Evolutionary conservation across 768 basidiomycete genomes (phyloP), one percentile per base, ranked within the genome.

Genomic region (Xerocomellus chrysenteron): DNA sequence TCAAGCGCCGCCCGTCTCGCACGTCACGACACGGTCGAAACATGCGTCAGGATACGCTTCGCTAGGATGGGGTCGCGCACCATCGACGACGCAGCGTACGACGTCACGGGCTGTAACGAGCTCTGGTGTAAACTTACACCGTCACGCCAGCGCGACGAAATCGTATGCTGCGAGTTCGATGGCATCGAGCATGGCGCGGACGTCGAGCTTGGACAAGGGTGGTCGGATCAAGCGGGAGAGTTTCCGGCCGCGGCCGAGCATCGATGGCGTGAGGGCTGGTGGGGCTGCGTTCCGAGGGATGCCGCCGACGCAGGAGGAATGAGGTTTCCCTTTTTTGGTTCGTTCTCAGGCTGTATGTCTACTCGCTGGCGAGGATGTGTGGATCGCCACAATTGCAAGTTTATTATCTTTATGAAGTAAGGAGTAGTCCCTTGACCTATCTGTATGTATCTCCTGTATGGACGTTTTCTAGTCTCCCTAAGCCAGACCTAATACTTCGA

Each of bases 231-330:
- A 79, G 56, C 78, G 87, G 59, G 90, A 93, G 74, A 93, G 90
- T 70, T 94, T 93, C 71, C 89, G 83, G 67, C 92, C 92, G 11
- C 78, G 92, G 36, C 82, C 89, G 42, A 92, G 90, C 63, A 71
- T 84, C 19, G 90, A 92, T 60, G 76, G 72, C 0, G 43, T 58
- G 53, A 55, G 60, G 40, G 47, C 47, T 26, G 45, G 47, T 2
- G 56, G 59, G 7, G 13, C 42, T 4, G 40, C 57, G 7, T 69
- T 61, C 33, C 64, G 60, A 52, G 64, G 62, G 32, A 69, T 69
- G 68, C 57, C 66, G n/a, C 59, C 60, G 21, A 69, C 68, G 6
- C 54, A 58, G 48, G 68, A 69, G 48, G 68, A 69, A 42, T 68
- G 54, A 69, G 6, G 8, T 47, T 45, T 12, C 3, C 8, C 2